phyloP scores from a whole-genome alignment of 2,329 filamentous ascomycete genomes.

The Alternaria solani region DNA sequence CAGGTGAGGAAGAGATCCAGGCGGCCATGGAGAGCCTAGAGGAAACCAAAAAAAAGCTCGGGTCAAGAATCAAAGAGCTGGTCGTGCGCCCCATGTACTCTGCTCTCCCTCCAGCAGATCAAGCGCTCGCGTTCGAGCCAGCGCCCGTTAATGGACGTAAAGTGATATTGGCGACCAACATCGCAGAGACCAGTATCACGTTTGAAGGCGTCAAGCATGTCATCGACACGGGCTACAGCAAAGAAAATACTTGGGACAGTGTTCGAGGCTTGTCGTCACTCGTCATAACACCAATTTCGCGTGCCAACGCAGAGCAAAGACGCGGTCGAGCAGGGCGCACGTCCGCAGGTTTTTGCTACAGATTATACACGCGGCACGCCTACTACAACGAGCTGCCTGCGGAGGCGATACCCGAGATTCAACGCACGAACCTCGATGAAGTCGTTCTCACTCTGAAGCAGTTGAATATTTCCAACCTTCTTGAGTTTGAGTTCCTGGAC shows the following conservation, averaged over 20 bases:
- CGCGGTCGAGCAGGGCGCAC: constrained; percentile 93
- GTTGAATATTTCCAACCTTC: constrained; percentile 87
- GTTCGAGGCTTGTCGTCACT: constrained; percentile 84
- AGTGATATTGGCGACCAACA: constrained; percentile 94
- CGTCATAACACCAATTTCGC: constrained; percentile 56
- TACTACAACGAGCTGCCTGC: constrained; percentile 91
- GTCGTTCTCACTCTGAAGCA: constrained; percentile 77
- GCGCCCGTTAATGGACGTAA: constrained; percentile 80
- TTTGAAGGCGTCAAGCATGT: constrained; percentile 72
- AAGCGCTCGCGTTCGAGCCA: constrained; percentile 78
- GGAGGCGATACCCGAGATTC: constrained; percentile 94
- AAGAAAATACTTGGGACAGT: background rate
- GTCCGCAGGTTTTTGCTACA: constrained; percentile 89
- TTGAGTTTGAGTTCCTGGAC: constrained; percentile 97
- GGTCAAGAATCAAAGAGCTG: constrained; percentile 82
- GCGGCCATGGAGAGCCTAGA: constrained; percentile 82
- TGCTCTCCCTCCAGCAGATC: constrained; percentile 69
- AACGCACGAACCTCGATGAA: constrained; percentile 87
- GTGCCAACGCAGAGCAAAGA: constrained; percentile 91
- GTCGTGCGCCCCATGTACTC: constrained; percentile 94
- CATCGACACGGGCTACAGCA: background rate
- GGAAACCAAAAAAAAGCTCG: constrained; percentile 86
- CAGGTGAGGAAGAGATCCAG: constrained; percentile 96
- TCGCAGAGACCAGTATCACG: constrained; percentile 93
- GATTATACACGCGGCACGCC: constrained; percentile 91